Percentiles rank a stretch among this genome's conserved stretches.
Conservation (phyloP, 75 land plant species). For the Selaginella moellendorffii region DNA sequence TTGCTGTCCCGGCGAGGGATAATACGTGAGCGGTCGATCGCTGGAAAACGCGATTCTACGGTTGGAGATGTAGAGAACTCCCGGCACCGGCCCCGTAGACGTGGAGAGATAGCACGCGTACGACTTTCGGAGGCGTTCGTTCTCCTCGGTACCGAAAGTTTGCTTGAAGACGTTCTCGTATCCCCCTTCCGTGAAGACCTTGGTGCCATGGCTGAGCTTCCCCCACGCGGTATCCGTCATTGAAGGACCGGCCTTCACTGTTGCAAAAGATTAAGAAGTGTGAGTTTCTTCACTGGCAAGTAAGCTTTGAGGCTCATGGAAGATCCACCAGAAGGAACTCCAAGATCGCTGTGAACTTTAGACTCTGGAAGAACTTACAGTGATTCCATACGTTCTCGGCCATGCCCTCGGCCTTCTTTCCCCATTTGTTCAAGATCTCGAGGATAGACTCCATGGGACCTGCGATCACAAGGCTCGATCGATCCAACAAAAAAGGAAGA, state of each 20-base stretch:
- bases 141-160: constrained; percentile 27
- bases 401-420: constrained; percentile 47
- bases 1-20: constrained; percentile 26
- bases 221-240: constrained; percentile 57
- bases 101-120: constrained; percentile 66
- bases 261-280: too few species aligned
- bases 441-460: constrained; percentile 39
- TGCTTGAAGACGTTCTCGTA: constrained; percentile 41
- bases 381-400: constrained; percentile 84
- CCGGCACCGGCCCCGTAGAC: constrained; percentile 60
- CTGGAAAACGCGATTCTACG: constrained; percentile 50
- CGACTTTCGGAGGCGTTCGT: constrained; percentile 40
- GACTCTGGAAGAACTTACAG: too few species aligned
- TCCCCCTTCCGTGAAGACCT: constrained; percentile 49
- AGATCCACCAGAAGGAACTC: too few species aligned
- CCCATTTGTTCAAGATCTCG: constrained; percentile 43
- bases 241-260: constrained; percentile 49
- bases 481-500: neutral
- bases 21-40: constrained; percentile 41
- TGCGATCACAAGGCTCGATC: too few species aligned
- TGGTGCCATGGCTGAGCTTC: constrained; percentile 46
- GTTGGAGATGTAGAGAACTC: constrained; percentile 53
- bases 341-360: too few species aligned
- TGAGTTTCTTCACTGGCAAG: too few species aligned
- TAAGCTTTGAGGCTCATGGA: too few species aligned